A percentile compares a stretch with the other conserved stretches of the same genome.
Evolutionary conservation across 306 rosid species (phyloP).

Genomic region (Cajanus cajan): DNA sequence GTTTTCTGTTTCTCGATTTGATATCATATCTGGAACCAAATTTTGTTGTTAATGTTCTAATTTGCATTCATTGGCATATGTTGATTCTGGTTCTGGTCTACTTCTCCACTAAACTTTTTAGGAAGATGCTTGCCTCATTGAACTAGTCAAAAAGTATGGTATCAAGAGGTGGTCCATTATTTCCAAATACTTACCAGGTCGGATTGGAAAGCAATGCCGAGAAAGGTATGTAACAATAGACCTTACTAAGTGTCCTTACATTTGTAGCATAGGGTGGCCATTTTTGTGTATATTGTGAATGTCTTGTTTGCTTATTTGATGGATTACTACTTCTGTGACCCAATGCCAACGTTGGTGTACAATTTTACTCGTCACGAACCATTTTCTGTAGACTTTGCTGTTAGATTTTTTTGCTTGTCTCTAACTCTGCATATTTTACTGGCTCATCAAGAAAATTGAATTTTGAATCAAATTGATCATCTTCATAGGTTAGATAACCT

Average conservation of each 20-base stretch:
- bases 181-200: conserved; percentile 54
- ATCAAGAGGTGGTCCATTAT: conserved; percentile 53
- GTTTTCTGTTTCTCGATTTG: too few relatives aligned
- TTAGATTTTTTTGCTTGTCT: too few relatives aligned
- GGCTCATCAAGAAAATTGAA: too few relatives aligned
- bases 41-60: background rate
- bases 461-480: background rate
- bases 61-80: background rate
- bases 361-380: background rate
- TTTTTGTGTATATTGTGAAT: background rate
- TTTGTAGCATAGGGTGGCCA: background rate
- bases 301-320: background rate
- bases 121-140: conserved; percentile 56
- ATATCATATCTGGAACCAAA: too few relatives aligned
- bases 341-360: background rate
- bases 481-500: conserved; percentile 5
- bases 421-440: too few relatives aligned
- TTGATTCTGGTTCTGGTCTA: conserved; percentile 3
- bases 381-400: too few relatives aligned
- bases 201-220: conserved; percentile 75
- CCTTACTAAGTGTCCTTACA: too few relatives aligned
- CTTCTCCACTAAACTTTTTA: conserved; percentile 22
- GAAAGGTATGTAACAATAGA: conserved; percentile 46
- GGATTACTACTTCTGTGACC: background rate
- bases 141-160: conserved; percentile 49